phyloP scores from a whole-genome alignment of 371 early-diverging fungal genomes.

The Polyrhizophydium stewartii region DNA sequence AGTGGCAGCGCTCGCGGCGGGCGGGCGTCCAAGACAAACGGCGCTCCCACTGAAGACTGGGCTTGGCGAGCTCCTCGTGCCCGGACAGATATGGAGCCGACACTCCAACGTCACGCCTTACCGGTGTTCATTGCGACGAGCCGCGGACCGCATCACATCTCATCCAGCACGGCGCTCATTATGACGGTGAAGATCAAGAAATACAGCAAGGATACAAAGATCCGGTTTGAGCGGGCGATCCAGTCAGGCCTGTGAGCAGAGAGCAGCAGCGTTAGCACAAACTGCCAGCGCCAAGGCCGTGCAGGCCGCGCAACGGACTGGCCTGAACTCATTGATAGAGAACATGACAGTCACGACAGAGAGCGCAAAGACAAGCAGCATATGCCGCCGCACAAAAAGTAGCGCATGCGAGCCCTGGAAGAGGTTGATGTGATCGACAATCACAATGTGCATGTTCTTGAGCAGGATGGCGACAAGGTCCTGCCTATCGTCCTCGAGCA shows the following conservation, averaged over 20 bases:
- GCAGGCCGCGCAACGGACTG: neutral
- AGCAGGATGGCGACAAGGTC: neutral
- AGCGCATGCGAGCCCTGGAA: neutral
- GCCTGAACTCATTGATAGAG: neutral
- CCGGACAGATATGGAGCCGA: neutral
- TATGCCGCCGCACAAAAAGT: neutral
- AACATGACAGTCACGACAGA: neutral
- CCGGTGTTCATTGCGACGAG: no score
- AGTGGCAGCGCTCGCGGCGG: no score
- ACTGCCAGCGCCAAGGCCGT: neutral
- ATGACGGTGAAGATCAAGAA: neutral
- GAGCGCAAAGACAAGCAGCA: neutral
- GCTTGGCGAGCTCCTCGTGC: neutral
- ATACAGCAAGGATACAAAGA: neutral
- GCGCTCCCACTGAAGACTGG: neutral
- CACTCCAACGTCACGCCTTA: no score
- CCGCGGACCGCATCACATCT: neutral
- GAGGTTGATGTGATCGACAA: neutral
- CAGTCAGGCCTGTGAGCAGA: neutral
- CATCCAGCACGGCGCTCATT: neutral
- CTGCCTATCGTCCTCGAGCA: neutral
- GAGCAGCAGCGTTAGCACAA: neutral
- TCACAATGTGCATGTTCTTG: neutral
- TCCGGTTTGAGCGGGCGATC: neutral
- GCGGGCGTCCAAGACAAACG: no score